Evolutionary conservation across 371 early-diverging fungal genomes (phyloP).

Genomic region (Apophysomyces trapeziformis): DNA sequence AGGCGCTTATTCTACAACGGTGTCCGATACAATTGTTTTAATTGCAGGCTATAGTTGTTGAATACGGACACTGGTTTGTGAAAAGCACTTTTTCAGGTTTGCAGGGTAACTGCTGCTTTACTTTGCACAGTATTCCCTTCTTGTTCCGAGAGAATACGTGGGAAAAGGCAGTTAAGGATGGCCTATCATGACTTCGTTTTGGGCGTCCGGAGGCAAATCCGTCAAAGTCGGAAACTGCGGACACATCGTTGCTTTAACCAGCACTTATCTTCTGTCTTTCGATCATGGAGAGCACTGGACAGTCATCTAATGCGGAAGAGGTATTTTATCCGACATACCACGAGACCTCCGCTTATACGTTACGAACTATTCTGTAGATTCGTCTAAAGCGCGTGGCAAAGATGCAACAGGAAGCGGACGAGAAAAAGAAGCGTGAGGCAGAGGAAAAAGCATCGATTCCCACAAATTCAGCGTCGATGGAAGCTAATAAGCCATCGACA

Average conservation of each 20-base stretch:
- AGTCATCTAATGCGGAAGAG: constrained; percentile 29
- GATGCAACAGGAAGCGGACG: constrained; percentile 52
- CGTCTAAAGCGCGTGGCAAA: constrained; percentile 74
- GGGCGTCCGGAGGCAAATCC: too few species aligned
- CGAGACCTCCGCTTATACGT: not conserved
- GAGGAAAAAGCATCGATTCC: constrained; percentile 9
- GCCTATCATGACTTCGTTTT: too few species aligned
- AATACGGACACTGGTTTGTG: too few species aligned
- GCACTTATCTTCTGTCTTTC: not conserved
- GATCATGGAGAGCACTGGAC: constrained; percentile 16
- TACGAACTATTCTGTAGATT: constrained; percentile 51
- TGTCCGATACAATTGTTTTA: too few species aligned
- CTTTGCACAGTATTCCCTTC: too few species aligned
- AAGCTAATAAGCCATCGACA: not conserved
- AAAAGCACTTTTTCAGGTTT: too few species aligned
- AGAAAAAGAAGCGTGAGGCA: constrained; percentile 20
- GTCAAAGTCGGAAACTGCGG: not conserved
- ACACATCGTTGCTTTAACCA: not conserved
- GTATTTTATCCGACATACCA: not conserved
- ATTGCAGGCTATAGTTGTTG: too few species aligned
- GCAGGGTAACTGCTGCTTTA: too few species aligned
- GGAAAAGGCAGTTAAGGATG: too few species aligned
- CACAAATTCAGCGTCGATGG: not conserved
- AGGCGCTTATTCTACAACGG: too few species aligned
- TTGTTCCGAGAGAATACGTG: too few species aligned